These are phyloP conservation scores for Populus pruinosa DNA, from an alignment of 345 rosid genomes.

Conservation along the genomic window DNA sequence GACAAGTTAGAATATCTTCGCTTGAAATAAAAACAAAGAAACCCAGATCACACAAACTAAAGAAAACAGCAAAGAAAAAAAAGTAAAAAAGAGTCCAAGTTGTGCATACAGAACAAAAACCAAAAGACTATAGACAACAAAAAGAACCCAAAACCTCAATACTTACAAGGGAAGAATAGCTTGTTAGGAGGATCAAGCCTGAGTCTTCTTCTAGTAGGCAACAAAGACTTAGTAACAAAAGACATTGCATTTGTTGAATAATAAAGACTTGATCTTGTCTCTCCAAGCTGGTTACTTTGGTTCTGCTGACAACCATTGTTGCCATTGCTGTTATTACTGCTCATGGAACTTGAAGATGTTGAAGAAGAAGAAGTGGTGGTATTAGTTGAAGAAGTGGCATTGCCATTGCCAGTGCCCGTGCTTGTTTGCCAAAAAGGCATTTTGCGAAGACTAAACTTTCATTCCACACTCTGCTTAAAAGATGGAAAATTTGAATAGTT, in stretches of 20 bases:
- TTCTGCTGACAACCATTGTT: slow-evolving; percentile 29
- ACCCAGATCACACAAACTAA: slow-evolving; percentile 8
- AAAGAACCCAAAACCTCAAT: background rate
- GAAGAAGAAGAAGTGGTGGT: slow-evolving; percentile 23
- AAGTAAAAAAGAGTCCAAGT: background rate
- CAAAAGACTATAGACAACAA: background rate
- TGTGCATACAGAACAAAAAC: background rate
- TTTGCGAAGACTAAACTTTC: slow-evolving; percentile 36
- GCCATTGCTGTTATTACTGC: slow-evolving; percentile 11
- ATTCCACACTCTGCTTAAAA: slow-evolving; percentile 29
- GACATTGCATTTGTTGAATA: slow-evolving; percentile 43
- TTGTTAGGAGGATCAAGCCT: slow-evolving; percentile 72
- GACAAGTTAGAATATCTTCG: background rate
- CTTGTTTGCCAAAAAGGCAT: slow-evolving; percentile 59
- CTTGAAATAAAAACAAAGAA: background rate
- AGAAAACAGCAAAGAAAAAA: background rate
- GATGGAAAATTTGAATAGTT: background rate
- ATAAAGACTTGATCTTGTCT: slow-evolving; percentile 23
- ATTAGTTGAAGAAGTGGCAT: slow-evolving; percentile 26
- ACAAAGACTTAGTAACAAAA: slow-evolving; percentile 55
- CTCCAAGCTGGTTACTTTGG: slow-evolving; percentile 34
- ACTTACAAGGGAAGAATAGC: slow-evolving; percentile 68
- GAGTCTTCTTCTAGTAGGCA: slow-evolving; percentile 67
- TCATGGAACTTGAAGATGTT: slow-evolving; percentile 30
- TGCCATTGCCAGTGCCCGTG: background rate